A percentile compares a stretch with the other conserved stretches of the same genome.
Evolutionary conservation across 1,284 basidiomycete genomes (phyloP).

Genomic region (Pseudozyma tsukubaensis): DNA sequence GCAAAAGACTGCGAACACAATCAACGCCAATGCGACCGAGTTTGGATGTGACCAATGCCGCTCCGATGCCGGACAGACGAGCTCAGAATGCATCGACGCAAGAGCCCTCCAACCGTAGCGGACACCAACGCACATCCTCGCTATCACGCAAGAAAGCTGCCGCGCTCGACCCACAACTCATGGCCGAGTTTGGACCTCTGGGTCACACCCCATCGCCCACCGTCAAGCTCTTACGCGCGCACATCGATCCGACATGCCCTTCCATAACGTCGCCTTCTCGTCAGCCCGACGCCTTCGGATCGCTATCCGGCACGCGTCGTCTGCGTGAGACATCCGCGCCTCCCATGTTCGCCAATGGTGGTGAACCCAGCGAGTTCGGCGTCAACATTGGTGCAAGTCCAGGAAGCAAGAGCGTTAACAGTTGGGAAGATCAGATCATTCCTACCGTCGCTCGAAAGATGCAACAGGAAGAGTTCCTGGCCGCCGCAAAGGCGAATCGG

Average conservation of each 20-base stretch:
- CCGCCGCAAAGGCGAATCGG: slow-evolving; percentile 26
- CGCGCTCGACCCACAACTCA: slow-evolving; percentile 33
- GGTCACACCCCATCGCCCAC: slow-evolving; percentile 38
- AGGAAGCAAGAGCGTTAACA: slow-evolving; percentile 35
- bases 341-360: slow-evolving; percentile 20
- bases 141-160: slow-evolving; percentile 22
- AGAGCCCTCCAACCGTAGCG: neutral
- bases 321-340: slow-evolving; percentile 35
- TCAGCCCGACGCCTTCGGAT: slow-evolving; percentile 47
- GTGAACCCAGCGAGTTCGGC: neutral
- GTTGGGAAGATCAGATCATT: slow-evolving; percentile 60
- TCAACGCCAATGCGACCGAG: slow-evolving; percentile 46
- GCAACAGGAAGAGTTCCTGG: slow-evolving; percentile 53
- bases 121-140: slow-evolving; percentile 31
- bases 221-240: slow-evolving; percentile 22
- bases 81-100: slow-evolving; percentile 9
- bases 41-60: slow-evolving; percentile 12
- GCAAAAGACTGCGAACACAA: slow-evolving; percentile 29
- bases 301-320: slow-evolving; percentile 15
- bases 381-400: slow-evolving; percentile 22
- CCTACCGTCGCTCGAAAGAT: slow-evolving; percentile 55
- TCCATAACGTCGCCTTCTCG: neutral
- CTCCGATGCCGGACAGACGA: neutral
- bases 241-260: slow-evolving; percentile 14
- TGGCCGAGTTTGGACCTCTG: slow-evolving; percentile 57